These are phyloP conservation scores for Erysiphe neolycopersici DNA, from an alignment of 2,329 filamentous ascomycete genomes.

Conservation along the genomic window DNA sequence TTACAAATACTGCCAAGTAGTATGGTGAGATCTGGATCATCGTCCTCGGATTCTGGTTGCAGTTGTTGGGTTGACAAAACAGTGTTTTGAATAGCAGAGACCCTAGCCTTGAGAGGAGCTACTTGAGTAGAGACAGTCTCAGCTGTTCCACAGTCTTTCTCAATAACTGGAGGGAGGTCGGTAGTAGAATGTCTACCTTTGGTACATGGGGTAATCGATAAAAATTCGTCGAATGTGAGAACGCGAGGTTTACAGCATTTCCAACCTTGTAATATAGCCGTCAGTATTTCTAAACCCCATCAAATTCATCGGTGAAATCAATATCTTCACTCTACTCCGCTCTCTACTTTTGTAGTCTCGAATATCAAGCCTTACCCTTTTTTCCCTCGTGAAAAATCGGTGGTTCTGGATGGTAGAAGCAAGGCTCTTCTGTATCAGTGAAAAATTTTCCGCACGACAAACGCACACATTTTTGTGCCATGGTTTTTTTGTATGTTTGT, in stretches of 20 bases:
- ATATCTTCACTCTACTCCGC: too few species aligned
- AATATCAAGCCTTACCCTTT: conserved; percentile 41
- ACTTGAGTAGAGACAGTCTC: conserved; percentile 2
- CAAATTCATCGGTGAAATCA: too few species aligned
- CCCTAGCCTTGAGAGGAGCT: conserved; percentile 16
- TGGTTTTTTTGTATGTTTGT: conserved; percentile 2
- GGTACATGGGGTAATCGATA: conserved; percentile 75
- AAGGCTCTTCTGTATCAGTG: conserved; percentile 56
- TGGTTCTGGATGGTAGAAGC: conserved; percentile 76
- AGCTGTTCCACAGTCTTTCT: conserved; percentile 20
- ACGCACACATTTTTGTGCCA: conserved; percentile 67
- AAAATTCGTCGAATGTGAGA: conserved; percentile 94
- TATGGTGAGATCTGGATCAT: conserved; percentile 51
- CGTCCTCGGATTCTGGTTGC: conserved; percentile 57
- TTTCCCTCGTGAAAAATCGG: conserved; percentile 95
- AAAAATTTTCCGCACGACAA: conserved; percentile 84
- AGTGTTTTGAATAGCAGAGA: conserved; percentile 15
- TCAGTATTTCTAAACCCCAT: not conserved
- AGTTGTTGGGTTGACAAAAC: conserved; percentile 20
- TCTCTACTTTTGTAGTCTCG: not conserved
- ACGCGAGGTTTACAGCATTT: conserved; percentile 97
- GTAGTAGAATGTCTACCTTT: conserved; percentile 78
- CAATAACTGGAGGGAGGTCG: conserved; percentile 36
- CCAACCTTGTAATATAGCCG: conserved; percentile 37
- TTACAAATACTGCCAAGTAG: conserved; percentile 51